A percentile compares a stretch with the other conserved stretches of the same genome.
These are phyloP conservation scores for Helianthus tuberosus DNA, from an alignment of 129 eudicot species.

Conservation along the genomic window DNA sequence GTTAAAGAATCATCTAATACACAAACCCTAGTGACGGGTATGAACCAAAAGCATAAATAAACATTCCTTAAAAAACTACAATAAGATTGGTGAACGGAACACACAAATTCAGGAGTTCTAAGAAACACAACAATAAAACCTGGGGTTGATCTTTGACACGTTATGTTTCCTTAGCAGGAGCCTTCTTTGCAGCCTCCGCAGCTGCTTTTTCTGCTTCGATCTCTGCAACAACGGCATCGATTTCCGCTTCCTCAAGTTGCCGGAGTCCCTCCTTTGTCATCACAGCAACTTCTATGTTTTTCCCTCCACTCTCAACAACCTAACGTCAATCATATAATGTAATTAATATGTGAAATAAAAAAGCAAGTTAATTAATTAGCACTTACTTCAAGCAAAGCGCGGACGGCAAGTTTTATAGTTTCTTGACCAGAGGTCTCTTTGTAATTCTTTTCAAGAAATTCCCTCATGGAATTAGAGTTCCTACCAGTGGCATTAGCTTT, in stretches of 20 bases:
- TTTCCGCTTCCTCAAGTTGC: slow-evolving; percentile 96
- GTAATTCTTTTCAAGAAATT: slow-evolving; percentile 85
- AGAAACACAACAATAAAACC: slow-evolving; percentile 9
- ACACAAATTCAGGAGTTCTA: too few species aligned
- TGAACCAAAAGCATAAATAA: slow-evolving; percentile 3
- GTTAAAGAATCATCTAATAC: not conserved
- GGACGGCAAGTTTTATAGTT: slow-evolving; percentile 76
- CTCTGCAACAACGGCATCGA: slow-evolving; percentile 89
- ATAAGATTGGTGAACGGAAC: slow-evolving; percentile 5
- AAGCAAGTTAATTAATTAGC: not conserved
- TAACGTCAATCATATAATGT: slow-evolving; percentile 2
- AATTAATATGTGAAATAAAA: not conserved
- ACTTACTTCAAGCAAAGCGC: slow-evolving; percentile 88
- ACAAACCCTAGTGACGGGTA: not conserved
- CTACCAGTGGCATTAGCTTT: slow-evolving; percentile 96
- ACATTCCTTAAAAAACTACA: slow-evolving; percentile 9
- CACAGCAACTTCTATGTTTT: slow-evolving; percentile 95
- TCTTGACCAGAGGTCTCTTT: slow-evolving; percentile 91
- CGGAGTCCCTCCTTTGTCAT: slow-evolving; percentile 92
- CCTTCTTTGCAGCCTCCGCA: slow-evolving; percentile 98
- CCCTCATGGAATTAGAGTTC: slow-evolving; percentile 85
- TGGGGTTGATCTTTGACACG: not conserved
- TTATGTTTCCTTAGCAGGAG: slow-evolving; percentile 73
- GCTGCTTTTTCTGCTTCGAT: slow-evolving; percentile 98
- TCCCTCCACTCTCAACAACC: slow-evolving; percentile 99